Evolutionary conservation across 2,329 filamentous ascomycete genomes (phyloP).

Genomic region (Fusarium secorum): DNA sequence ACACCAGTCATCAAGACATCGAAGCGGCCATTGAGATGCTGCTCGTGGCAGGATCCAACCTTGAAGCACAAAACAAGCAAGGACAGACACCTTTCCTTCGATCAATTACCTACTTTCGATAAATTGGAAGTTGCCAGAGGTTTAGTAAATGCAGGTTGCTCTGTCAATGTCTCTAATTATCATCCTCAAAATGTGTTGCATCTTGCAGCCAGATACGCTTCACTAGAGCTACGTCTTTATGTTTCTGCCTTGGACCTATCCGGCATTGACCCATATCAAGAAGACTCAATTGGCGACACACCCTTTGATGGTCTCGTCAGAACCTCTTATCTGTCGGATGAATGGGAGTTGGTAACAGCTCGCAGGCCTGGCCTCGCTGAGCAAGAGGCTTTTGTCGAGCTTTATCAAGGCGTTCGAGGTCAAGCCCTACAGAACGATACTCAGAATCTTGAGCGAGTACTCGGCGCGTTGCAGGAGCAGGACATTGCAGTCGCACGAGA

Average conservation of each 20-base stretch:
- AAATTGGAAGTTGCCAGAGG: not conserved
- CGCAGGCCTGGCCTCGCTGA: not conserved
- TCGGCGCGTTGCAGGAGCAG: not conserved
- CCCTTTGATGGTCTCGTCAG: not conserved
- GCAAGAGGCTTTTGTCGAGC: not conserved
- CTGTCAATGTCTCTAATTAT: accelerated
- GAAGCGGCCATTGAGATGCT: not conserved
- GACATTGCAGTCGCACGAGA: not conserved
- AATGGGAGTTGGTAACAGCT: accelerated
- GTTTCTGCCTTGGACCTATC: not conserved
- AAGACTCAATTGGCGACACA: not conserved
- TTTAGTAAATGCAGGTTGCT: not conserved
- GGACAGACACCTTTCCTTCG: accelerated
- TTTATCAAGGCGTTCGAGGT: slow-evolving; percentile 16
- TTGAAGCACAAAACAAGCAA: accelerated
- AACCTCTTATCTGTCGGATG: accelerated
- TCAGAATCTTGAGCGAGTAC: not conserved
- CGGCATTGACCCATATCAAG: not conserved
- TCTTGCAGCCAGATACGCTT: accelerated
- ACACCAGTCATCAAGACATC: accelerated
- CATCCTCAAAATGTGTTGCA: not conserved
- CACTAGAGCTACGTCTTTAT: not conserved
- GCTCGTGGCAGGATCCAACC: not conserved
- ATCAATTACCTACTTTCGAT: accelerated
- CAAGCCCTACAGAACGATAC: slow-evolving; percentile 12